Conservation (phyloP, 164 flowering plant species). For the Santalum album region DNA sequence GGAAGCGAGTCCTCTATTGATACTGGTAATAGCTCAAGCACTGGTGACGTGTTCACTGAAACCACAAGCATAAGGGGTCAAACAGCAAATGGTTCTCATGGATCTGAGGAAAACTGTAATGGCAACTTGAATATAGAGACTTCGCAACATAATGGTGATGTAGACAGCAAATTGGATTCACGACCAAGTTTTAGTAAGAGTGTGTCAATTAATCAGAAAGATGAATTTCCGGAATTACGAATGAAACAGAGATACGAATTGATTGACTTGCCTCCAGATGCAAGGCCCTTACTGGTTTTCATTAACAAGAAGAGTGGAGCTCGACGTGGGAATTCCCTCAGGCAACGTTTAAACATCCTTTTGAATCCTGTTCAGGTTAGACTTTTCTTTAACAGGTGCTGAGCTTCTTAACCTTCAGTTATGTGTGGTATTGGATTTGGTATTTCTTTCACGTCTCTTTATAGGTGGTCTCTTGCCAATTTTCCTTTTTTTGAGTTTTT, state of each 20-base stretch:
- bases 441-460: too few species aligned
- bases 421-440: neutral
- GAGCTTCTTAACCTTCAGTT: neutral
- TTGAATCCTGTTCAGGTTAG: slow-evolving; percentile 93
- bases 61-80: slow-evolving; percentile 34
- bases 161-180: slow-evolving; percentile 31
- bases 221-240: slow-evolving; percentile 37
- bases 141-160: slow-evolving; percentile 23
- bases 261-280: slow-evolving; percentile 76
- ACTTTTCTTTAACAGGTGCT: neutral
- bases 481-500: neutral
- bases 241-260: slow-evolving; percentile 60
- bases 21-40: slow-evolving; percentile 29
- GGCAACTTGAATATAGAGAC: slow-evolving; percentile 22
- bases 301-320: slow-evolving; percentile 97
- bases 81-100: slow-evolving; percentile 34
- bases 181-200: slow-evolving; percentile 35
- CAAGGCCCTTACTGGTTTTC: slow-evolving; percentile 87
- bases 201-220: slow-evolving; percentile 40
- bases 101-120: slow-evolving; percentile 37
- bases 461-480: too few species aligned
- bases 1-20: slow-evolving; percentile 54
- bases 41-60: slow-evolving; percentile 45
- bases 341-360: slow-evolving; percentile 70
- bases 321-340: slow-evolving; percentile 78